These are phyloP conservation scores for Curvularia verruculosa DNA, from an alignment of 2,329 filamentous ascomycete species.

Conservation along the genomic window DNA sequence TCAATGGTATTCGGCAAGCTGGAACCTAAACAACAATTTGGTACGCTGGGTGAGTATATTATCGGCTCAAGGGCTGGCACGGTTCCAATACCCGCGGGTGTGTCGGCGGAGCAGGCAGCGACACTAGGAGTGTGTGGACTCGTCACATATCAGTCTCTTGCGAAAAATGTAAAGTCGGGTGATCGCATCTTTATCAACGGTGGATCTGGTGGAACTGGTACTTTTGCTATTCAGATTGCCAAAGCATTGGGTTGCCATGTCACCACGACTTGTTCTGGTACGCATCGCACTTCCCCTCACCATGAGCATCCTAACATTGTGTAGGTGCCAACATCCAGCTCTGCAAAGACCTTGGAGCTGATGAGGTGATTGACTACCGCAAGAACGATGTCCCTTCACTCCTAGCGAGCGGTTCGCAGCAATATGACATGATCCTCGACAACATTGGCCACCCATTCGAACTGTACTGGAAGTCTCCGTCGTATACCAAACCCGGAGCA, in stretches of 20 bases:
- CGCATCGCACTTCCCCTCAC: not conserved
- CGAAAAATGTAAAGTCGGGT: slow-evolving; percentile 33
- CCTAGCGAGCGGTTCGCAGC: slow-evolving; percentile 53
- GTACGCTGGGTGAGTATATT: slow-evolving; percentile 30
- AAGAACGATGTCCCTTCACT: slow-evolving; percentile 53
- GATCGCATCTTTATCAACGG: slow-evolving; percentile 67
- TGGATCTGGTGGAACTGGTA: slow-evolving; percentile 65
- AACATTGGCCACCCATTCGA: slow-evolving; percentile 54
- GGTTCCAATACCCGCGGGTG: slow-evolving; percentile 22
- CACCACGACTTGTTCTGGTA: slow-evolving; percentile 61
- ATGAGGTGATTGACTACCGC: slow-evolving; percentile 66
- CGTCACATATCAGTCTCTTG: slow-evolving; percentile 30
- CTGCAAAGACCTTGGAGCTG: slow-evolving; percentile 64
- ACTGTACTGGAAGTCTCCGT: slow-evolving; percentile 29
- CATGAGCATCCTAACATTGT: not conserved
- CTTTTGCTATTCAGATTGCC: slow-evolving; percentile 67
- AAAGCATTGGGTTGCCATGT: slow-evolving; percentile 65
- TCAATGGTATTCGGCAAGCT: slow-evolving; percentile 31
- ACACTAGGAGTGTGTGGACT: slow-evolving; percentile 30
- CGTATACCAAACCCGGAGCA: slow-evolving; percentile 21
- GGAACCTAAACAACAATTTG: slow-evolving; percentile 31
- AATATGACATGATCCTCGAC: slow-evolving; percentile 63
- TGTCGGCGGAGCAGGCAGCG: slow-evolving; percentile 22
- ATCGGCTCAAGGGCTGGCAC: slow-evolving; percentile 26
- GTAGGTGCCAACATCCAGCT: slow-evolving; percentile 59